Percentiles rank a stretch among this genome's conserved stretches.
These are phyloP conservation scores for Ciborinia camelliae DNA, from an alignment of 2,329 filamentous ascomycete species.

Conservation along the genomic window DNA sequence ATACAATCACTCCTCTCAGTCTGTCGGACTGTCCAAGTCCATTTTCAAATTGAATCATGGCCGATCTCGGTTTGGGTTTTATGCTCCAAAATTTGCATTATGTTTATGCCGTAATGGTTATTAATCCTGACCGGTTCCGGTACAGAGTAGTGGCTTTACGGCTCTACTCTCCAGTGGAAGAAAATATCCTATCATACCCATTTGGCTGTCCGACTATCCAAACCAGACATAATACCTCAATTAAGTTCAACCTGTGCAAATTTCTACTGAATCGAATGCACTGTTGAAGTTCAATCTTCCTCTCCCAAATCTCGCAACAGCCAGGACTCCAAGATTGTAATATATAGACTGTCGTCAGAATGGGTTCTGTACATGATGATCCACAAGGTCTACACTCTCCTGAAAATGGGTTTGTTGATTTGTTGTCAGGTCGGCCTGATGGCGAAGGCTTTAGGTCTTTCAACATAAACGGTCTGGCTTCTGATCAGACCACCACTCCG, in stretches of 20 bases:
- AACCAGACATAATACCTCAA: background rate
- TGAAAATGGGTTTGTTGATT: slow-evolving; percentile 13
- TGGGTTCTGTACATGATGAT: slow-evolving; percentile 22
- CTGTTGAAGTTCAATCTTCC: background rate
- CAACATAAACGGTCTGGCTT: slow-evolving; percentile 34
- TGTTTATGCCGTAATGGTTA: background rate
- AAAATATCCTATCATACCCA: background rate
- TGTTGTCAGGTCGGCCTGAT: slow-evolving; percentile 14
- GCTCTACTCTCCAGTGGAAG: background rate
- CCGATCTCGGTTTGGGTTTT: slow-evolving; percentile 3
- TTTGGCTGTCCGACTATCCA: background rate
- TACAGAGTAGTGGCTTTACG: background rate
- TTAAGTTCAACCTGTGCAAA: background rate
- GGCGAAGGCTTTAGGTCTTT: slow-evolving; percentile 31
- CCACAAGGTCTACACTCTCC: slow-evolving; percentile 6
- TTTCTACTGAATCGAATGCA: background rate
- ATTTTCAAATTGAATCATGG: background rate
- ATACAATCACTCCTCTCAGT: background rate
- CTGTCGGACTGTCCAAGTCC: too few relatives aligned
- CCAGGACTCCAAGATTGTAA: background rate
- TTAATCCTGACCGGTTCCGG: background rate
- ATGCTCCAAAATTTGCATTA: slow-evolving; percentile 8
- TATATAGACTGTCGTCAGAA: slow-evolving; percentile 13
- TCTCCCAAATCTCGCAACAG: background rate
- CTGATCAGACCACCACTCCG: slow-evolving; percentile 29